Percentiles rank a stretch among this genome's conserved stretches.
phyloP scores from a whole-genome alignment of 257 asterid genomes.

The Nicotiana tomentosiformis region DNA sequence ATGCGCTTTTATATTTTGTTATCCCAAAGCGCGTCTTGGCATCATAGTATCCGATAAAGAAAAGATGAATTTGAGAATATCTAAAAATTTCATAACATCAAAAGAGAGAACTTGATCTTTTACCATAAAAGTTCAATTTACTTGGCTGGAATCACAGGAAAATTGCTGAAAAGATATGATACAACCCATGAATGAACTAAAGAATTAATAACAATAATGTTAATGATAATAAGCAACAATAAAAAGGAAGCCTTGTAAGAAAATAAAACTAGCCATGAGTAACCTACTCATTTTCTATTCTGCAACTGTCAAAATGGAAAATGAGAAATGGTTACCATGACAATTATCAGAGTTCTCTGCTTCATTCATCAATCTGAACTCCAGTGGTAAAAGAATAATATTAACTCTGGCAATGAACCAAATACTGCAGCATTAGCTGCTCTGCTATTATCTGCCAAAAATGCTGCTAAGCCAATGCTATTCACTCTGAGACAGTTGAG shows the following conservation, averaged over 20 bases:
- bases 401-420: neutral
- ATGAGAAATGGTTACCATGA: neutral
- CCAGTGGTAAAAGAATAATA: neutral
- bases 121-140: neutral
- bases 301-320: slow-evolving; percentile 1
- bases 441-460: neutral
- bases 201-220: neutral
- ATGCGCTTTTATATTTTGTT: neutral
- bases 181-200: neutral
- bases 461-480: neutral
- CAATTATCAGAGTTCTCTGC: neutral
- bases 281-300: neutral
- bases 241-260: neutral
- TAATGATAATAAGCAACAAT: neutral
- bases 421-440: neutral
- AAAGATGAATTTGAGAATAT: neutral
- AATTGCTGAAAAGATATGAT: neutral
- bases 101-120: neutral
- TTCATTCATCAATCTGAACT: neutral
- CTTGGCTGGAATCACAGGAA: neutral
- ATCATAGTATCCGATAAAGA: neutral
- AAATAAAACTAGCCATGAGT: neutral
- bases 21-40: neutral
- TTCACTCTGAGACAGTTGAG: slow-evolving; percentile 8
- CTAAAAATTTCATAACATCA: neutral